These are phyloP conservation scores for Thalassiosira hispida DNA, from an alignment of 352 stramenopile genomes.

Conservation along the genomic window DNA sequence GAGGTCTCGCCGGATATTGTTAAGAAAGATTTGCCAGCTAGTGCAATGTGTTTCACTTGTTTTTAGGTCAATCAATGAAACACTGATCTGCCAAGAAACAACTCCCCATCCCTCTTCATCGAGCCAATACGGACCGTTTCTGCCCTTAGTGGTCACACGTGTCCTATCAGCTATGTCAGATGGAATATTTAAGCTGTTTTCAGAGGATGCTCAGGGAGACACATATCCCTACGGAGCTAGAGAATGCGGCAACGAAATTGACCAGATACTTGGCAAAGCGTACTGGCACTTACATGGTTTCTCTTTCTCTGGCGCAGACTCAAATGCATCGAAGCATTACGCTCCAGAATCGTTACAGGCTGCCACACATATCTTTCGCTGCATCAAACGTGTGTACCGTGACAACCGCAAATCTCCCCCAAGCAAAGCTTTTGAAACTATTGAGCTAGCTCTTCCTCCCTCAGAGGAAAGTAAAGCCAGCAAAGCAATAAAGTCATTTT, in stretches of 20 bases:
- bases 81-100: conserved; percentile 37
- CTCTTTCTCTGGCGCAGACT: conserved; percentile 42
- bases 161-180: conserved; percentile 76
- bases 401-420: conserved; percentile 63
- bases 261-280: conserved; percentile 69
- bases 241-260: conserved; percentile 63
- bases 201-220: conserved; percentile 60
- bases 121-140: conserved; percentile 56
- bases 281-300: conserved; percentile 77
- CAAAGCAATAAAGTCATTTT: conserved; percentile 51
- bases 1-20: conserved; percentile 39
- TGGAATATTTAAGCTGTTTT: conserved; percentile 70
- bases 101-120: conserved; percentile 26
- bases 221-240: conserved; percentile 67
- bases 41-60: conserved; percentile 74
- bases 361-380: conserved; percentile 76
- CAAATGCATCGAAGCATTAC: conserved; percentile 20
- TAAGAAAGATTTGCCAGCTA: conserved; percentile 69
- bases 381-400: conserved; percentile 73
- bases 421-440: conserved; percentile 67
- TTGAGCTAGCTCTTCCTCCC: conserved; percentile 64
- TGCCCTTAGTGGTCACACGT: conserved; percentile 68
- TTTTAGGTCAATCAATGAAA: conserved; percentile 63
- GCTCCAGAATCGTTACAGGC: conserved; percentile 69
- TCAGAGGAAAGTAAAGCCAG: conserved; percentile 58